Evolutionary conservation across 139 green algal species (phyloP), one percentile per base, ranked within the genome.

Genomic region (Bryopsis sp.): DNA sequence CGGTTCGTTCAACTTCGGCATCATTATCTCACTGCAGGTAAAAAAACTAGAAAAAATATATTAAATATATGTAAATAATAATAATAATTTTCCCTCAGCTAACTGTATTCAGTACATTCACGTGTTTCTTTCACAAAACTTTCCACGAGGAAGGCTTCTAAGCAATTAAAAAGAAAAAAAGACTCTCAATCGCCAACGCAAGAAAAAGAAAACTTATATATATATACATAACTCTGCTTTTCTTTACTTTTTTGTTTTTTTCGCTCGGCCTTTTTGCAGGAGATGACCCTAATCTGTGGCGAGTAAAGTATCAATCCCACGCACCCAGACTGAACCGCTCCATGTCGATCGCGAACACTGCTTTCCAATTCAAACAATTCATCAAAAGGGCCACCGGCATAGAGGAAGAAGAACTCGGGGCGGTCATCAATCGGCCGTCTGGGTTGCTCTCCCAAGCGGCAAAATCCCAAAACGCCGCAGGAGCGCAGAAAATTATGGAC

Each of bases 11-110:
- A 37, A 19, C 62, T 69, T 31, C 62, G 62, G 8, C 62, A 69
- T 35, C 35, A 57, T n/a, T 69, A 69, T 57, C 28, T 69, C 8
- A 69, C 31, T 58, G 35, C 62, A 58, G 6, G 62, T 69, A 35
- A 47, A 5, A n/a, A n/a, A n/a, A n/a, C n/a, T n/a, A n/a, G n/a
- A n/a, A n/a, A n/a, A n/a, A n/a, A n/a, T n/a, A n/a, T n/a, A n/a
- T n/a, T n/a, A n/a, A n/a, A n/a, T n/a, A n/a, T n/a, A n/a, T n/a
- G n/a, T n/a, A n/a, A n/a, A n/a, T n/a, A n/a, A n/a, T n/a, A n/a
- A n/a, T n/a, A n/a, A n/a, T n/a, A n/a, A n/a, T n/a, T n/a, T n/a
- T n/a, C n/a, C n/a, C n/a, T n/a, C 43, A 26, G 43, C 11, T 54
- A 19, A 11, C 11, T 19, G 11, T 11, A 11, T 54, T 11, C 43